Conservation (phyloP, 257 asterid genomes). For the Jaltomata sinuosa region DNA sequence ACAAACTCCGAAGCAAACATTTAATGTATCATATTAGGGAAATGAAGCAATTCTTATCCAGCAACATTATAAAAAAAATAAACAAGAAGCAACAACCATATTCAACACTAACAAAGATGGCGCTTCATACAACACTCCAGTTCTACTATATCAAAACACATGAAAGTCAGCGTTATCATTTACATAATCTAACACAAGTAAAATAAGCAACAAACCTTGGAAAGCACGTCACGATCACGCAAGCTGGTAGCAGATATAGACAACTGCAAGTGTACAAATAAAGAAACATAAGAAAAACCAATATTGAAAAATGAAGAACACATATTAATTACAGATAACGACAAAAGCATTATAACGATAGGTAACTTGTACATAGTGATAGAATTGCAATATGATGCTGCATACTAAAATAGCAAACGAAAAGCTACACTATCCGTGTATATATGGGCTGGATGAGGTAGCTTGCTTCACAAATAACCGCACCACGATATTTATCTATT, state of each 20-base stretch:
- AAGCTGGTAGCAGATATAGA: slow-evolving; percentile 81
- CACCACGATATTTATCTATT: neutral
- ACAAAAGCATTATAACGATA: neutral
- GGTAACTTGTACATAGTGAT: neutral
- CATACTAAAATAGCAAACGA: neutral
- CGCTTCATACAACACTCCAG: neutral
- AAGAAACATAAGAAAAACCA: slow-evolving; percentile 5
- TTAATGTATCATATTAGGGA: neutral
- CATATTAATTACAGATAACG: neutral
- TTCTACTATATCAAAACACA: neutral
- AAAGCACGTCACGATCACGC: slow-evolving; percentile 82
- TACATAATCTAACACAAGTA: neutral
- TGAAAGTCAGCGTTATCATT: neutral
- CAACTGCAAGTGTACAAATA: slow-evolving; percentile 47
- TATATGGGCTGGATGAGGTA: neutral
- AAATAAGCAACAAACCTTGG: slow-evolving; percentile 62
- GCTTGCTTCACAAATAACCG: neutral
- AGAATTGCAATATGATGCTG: neutral
- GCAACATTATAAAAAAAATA: neutral
- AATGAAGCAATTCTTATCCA: neutral
- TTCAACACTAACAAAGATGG: neutral
- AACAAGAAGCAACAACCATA: neutral
- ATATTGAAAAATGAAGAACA: neutral
- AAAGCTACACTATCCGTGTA: neutral
- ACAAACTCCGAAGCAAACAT: neutral